Percentiles rank a stretch among this genome's conserved stretches.
Evolutionary conservation across 2,329 filamentous ascomycete genomes (phyloP).

Genomic region (Diplodia intermedia): DNA sequence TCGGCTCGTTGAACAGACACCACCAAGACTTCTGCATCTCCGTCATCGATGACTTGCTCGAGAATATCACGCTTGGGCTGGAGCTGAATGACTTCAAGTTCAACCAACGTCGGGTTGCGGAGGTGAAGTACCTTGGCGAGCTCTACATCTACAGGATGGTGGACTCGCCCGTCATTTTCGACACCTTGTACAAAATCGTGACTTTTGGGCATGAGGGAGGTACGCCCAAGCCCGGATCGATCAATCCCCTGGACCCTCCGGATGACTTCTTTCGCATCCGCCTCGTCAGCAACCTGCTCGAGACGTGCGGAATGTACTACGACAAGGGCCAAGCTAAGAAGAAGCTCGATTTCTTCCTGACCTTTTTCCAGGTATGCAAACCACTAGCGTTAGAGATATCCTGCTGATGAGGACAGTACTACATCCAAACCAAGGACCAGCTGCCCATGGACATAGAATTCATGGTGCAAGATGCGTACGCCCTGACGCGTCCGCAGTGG

Average conservation of each 20-base stretch:
- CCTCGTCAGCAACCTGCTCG: constrained; percentile 84
- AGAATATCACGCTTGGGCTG: constrained; percentile 84
- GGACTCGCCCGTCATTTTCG: constrained; percentile 93
- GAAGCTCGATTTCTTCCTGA: constrained; percentile 96
- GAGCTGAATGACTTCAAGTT: constrained; percentile 98
- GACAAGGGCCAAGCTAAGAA: constrained; percentile 92
- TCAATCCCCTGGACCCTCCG: constrained; percentile 81
- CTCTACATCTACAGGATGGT: constrained; percentile 98
- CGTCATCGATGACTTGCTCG: constrained; percentile 91
- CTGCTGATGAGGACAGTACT: constrained; percentile 68
- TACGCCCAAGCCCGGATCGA: constrained; percentile 76
- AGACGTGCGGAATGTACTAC: constrained; percentile 96
- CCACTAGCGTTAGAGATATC: constrained; percentile 22
- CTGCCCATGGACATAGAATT: constrained; percentile 98
- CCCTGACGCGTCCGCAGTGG: constrained; percentile 87
- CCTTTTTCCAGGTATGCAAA: constrained; percentile 78
- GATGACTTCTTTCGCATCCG: constrained; percentile 98
- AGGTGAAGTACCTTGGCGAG: constrained; percentile 95
- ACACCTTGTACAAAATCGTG: constrained; percentile 91
- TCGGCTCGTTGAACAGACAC: constrained; percentile 87
- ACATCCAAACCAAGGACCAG: constrained; percentile 86
- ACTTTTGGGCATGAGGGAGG: constrained; percentile 88
- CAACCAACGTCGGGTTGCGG: constrained; percentile 91
- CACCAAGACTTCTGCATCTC: constrained; percentile 89
- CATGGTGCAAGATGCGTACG: constrained; percentile 90